Percentiles rank a stretch among this genome's conserved stretches.
Evolutionary conservation across 352 stramenopile genomes (phyloP).

Genomic region (Globisporangium middletonii): DNA sequence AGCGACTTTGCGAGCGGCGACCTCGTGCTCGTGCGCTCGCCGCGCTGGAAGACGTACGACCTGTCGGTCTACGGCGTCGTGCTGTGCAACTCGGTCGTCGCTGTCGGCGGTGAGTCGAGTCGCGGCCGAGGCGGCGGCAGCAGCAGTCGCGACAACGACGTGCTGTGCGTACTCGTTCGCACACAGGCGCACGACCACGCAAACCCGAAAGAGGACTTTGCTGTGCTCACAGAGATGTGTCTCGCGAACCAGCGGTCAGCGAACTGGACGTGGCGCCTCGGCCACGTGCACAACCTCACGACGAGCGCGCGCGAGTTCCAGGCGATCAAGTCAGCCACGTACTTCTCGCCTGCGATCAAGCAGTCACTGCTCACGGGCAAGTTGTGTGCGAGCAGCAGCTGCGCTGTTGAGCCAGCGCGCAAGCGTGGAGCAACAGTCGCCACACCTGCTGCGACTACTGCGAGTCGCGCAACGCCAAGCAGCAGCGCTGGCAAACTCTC

Average conservation of each 20-base stretch:
- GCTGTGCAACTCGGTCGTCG: conserved; percentile 63
- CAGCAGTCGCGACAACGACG: conserved; percentile 22
- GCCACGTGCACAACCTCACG: conserved; percentile 67
- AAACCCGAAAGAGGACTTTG: conserved; percentile 28
- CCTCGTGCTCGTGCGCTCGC: conserved; percentile 52
- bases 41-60: conserved; percentile 51
- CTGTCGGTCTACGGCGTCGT: conserved; percentile 60
- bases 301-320: conserved; percentile 80
- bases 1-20: conserved; percentile 56
- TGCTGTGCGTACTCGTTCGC: conserved; percentile 61
- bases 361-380: conserved; percentile 43
- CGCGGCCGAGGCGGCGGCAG: conserved; percentile 5
- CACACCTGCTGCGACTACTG: neutral
- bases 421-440: neutral
- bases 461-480: conserved; percentile 4
- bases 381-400: conserved; percentile 4
- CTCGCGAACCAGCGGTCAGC: conserved; percentile 50
- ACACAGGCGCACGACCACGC: conserved; percentile 22
- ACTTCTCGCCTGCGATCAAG: conserved; percentile 45
- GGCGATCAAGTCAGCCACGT: conserved; percentile 55
- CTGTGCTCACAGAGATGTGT: conserved; percentile 55
- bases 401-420: conserved; percentile 1
- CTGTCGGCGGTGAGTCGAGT: conserved; percentile 17
- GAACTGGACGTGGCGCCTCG: conserved; percentile 58
- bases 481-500: conserved; percentile 23